Evolutionary conservation across 2,329 filamentous ascomycete species (phyloP).

Genomic region (Fusarium setosum): DNA sequence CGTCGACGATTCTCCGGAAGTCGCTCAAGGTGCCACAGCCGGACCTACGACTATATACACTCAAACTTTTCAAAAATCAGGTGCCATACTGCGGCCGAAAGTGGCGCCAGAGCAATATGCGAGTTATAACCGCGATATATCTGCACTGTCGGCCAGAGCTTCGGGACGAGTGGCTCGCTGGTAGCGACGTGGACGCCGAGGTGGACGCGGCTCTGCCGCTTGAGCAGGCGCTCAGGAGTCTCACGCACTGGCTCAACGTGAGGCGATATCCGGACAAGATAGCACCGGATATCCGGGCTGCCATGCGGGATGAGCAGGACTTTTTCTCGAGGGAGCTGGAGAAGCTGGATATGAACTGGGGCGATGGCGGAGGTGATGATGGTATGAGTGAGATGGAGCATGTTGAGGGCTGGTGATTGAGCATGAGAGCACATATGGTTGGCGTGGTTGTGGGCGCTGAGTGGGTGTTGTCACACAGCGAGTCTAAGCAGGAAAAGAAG

Average conservation of each 20-base stretch:
- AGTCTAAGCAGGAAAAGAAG: too few species aligned
- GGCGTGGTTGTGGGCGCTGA: too few species aligned
- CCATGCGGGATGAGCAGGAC: slow-evolving; percentile 79
- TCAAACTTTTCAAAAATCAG: slow-evolving; percentile 98
- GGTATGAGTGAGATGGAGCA: slow-evolving; percentile 49
- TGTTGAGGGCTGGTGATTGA: slow-evolving; percentile 42
- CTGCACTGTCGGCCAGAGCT: slow-evolving; percentile 93
- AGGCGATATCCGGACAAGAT: slow-evolving; percentile 84
- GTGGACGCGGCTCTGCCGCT: slow-evolving; percentile 93
- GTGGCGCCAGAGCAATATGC: slow-evolving; percentile 98
- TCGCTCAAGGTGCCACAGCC: slow-evolving; percentile 91
- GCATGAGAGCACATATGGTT: too few species aligned
- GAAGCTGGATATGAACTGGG: slow-evolving; percentile 70
- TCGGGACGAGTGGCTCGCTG: slow-evolving; percentile 93
- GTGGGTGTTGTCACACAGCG: too few species aligned
- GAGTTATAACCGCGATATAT: slow-evolving; percentile 97
- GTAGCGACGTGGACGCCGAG: slow-evolving; percentile 90
- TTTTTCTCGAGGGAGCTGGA: slow-evolving; percentile 85
- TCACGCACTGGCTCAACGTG: slow-evolving; percentile 96
- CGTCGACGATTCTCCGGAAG: slow-evolving; percentile 90
- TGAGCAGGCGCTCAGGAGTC: slow-evolving; percentile 87
- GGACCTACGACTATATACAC: slow-evolving; percentile 88
- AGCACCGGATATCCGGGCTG: slow-evolving; percentile 65
- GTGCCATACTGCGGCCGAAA: slow-evolving; percentile 98
- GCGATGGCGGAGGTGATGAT: slow-evolving; percentile 52